phyloP scores from a whole-genome alignment of 805 yeast species.

The Sugiyamaella floridensis region DNA sequence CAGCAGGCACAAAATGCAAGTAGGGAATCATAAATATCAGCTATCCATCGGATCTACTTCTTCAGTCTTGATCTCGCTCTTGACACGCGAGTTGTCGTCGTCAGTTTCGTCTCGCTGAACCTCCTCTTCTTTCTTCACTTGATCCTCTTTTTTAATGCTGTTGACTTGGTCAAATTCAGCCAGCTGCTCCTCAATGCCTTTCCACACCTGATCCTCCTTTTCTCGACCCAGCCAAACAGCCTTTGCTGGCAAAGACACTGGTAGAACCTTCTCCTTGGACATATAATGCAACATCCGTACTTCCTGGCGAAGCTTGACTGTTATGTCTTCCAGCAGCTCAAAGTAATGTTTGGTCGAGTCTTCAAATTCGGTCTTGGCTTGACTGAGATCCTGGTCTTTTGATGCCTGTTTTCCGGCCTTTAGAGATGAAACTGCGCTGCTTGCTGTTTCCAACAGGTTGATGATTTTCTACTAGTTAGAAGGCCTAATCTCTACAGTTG shows the following conservation, averaged over 20 bases:
- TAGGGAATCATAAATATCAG: too few relatives aligned
- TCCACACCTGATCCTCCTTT: conserved; percentile 41
- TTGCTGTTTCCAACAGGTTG: conserved; percentile 23
- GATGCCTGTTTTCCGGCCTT: conserved; percentile 23
- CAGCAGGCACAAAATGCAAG: too few relatives aligned
- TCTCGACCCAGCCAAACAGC: conserved; percentile 59
- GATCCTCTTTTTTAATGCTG: neutral
- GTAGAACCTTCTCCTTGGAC: conserved; percentile 48
- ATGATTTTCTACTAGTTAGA: conserved; percentile 15
- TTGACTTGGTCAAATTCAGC: neutral
- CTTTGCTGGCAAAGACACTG: conserved; percentile 61
- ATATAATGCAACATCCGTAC: conserved; percentile 51
- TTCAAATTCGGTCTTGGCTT: conserved; percentile 37
- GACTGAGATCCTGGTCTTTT: conserved; percentile 13
- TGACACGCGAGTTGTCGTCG: neutral
- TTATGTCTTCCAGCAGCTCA: conserved; percentile 48
- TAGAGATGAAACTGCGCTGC: conserved; percentile 23
- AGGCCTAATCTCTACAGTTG: neutral
- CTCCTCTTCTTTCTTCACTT: neutral
- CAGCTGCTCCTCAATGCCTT: conserved; percentile 28
- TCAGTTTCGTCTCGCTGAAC: too few relatives aligned
- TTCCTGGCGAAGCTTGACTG: conserved; percentile 57
- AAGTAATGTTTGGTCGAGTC: conserved; percentile 44
- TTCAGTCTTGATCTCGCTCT: neutral
- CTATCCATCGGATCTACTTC: neutral